Conservation (phyloP, 495 filamentous ascomycete genomes). For the Xylaria venustula region DNA sequence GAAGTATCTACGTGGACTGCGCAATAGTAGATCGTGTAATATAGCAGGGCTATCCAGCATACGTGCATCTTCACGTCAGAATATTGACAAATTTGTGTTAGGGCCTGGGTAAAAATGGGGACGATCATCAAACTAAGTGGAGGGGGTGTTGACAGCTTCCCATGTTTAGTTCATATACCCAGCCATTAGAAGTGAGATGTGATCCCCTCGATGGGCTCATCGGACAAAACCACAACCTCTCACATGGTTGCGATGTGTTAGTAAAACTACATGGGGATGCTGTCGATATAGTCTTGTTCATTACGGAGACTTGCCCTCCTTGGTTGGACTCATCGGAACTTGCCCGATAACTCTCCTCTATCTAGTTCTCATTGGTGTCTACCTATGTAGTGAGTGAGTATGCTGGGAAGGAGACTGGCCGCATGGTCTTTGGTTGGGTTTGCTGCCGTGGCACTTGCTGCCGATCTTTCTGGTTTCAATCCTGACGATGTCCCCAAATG, state of each 20-base stretch:
- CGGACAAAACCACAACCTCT: background rate
- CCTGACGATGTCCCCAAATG: background rate
- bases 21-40: too few relatives aligned
- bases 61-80: background rate
- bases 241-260: background rate
- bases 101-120: background rate
- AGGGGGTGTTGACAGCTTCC: background rate
- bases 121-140: background rate
- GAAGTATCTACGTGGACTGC: too few relatives aligned
- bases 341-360: background rate
- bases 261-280: background rate
- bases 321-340: background rate
- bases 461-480: background rate
- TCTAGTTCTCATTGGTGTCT: background rate
- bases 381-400: background rate
- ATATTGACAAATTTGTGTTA: background rate
- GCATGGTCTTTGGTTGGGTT: background rate
- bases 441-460: slow-evolving; percentile 4
- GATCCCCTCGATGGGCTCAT: background rate
- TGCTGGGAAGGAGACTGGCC: background rate
- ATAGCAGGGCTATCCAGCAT: background rate
- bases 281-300: background rate
- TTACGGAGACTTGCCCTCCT: background rate
- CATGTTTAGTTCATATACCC: background rate
- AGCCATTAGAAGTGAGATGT: background rate